Conservation (phyloP, 176 grass and related monocot species). For the Oryza rufipogon region DNA sequence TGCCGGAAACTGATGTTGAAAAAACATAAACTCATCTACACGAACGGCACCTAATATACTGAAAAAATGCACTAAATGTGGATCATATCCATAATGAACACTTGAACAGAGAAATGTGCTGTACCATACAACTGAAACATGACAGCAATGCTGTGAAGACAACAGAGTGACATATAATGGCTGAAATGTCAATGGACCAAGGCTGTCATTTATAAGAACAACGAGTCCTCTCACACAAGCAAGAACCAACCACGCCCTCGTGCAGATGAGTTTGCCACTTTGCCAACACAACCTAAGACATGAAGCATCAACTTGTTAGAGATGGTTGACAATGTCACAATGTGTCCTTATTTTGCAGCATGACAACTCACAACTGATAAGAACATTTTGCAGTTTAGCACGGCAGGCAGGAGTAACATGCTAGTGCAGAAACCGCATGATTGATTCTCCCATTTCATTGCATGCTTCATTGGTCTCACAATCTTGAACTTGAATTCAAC, state of each 20-base stretch:
- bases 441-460: background rate
- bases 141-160: background rate
- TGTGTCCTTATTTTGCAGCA: background rate
- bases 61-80: background rate
- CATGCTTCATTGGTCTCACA: background rate
- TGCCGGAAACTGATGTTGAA: no score
- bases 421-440: background rate
- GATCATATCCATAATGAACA: background rate
- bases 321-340: background rate
- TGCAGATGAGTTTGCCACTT: constrained; percentile 22
- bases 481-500: background rate
- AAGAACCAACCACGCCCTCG: constrained; percentile 3
- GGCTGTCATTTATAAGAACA: background rate
- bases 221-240: background rate
- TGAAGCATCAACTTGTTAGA: background rate
- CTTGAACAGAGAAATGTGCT: background rate
- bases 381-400: background rate
- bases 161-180: background rate
- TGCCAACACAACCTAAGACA: background rate
- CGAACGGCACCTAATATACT: background rate
- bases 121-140: background rate
- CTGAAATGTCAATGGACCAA: background rate
- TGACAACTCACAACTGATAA: background rate
- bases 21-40: background rate
- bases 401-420: background rate